Evolutionary conservation across 805 yeast genomes (phyloP), one percentile per base, ranked within the genome.

Genomic region (Kodamaea restingae): DNA sequence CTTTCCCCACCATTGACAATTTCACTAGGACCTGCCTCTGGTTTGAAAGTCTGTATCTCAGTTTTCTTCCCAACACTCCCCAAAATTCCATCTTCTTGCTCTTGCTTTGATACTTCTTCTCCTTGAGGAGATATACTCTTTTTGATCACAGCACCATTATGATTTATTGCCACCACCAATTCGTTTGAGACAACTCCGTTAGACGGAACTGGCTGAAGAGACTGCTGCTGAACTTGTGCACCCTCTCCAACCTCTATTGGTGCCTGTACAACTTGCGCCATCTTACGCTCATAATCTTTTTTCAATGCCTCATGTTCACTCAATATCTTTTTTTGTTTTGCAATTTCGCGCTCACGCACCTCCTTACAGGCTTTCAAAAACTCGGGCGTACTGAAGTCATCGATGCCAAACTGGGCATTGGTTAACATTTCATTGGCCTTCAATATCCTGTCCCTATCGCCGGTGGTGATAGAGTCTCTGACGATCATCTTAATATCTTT

Each of bases 341-440:
- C 60, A 21, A 71, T 55, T 51, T 87, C 95, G 45, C 96, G 71
- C 36, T 65, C 68, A 42, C 82, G 73, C 54, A 90, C 68, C 14
- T 78, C 83, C 46, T 76, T 81, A 66, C 98, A 93, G 32, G 88
- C 87, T 31, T 75, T 73, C 17, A 83, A 55, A 41, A 93, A 81
- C 26, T 78, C 84, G 1, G 91, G 82, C 3, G 73, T 64, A 36
- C 82, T 78, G 49, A 90, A 79, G 47, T 93, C 99, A 51, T 93
- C 98, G 38, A 93, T 75, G 4, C 95, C 95, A 56, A 93, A 95
- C 59, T 88, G 96, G 0, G 96, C 95, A 63, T 93, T 90, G 9
- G 97, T 95, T 55, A 76, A 77, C 98, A 93, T 90, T 58, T 93
- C 98, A 40, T 91, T 84, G 0, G 98, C 96, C 54, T 76, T 76